A percentile compares a stretch with the other conserved stretches of the same genome.
Evolutionary conservation across 2,329 filamentous ascomycete species (phyloP).

Genomic region (Ceratocystis papillata): DNA sequence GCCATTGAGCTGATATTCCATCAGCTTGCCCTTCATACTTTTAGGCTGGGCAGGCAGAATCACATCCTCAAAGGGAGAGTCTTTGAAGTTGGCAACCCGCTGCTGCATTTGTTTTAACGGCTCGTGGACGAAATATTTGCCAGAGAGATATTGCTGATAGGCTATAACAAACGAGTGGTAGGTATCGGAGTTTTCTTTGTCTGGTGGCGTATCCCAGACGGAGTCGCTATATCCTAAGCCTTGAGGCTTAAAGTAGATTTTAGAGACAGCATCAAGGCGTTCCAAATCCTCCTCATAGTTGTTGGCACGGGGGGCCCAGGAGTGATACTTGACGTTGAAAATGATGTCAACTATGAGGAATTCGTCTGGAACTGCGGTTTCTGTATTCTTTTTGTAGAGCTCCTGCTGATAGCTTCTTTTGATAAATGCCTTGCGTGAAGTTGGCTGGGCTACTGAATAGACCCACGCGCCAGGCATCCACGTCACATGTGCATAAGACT

Average conservation of each 20-base stretch:
- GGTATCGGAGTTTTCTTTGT: constrained; percentile 49
- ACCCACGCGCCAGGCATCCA: constrained; percentile 92
- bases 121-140: constrained; percentile 55
- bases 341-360: constrained; percentile 79
- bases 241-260: constrained; percentile 80
- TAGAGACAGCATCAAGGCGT: constrained; percentile 59
- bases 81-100: constrained; percentile 57
- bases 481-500: constrained; percentile 68
- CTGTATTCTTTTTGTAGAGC: constrained; percentile 52
- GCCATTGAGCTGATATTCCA: constrained; percentile 88
- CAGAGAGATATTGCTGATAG: constrained; percentile 75
- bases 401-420: constrained; percentile 54
- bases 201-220: constrained; percentile 78
- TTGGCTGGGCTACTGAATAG: constrained; percentile 51
- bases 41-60: constrained; percentile 62
- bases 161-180: constrained; percentile 74
- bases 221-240: constrained; percentile 82
- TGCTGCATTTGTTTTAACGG: constrained; percentile 50
- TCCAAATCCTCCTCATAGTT: constrained; percentile 53
- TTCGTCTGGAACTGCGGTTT: constrained; percentile 79
- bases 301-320: constrained; percentile 32
- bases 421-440: constrained; percentile 65
- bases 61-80: constrained; percentile 47
- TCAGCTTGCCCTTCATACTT: constrained; percentile 66
- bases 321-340: constrained; percentile 58